Conservation (phyloP, 176 grass and related monocot species). For the Areca catechu region DNA sequence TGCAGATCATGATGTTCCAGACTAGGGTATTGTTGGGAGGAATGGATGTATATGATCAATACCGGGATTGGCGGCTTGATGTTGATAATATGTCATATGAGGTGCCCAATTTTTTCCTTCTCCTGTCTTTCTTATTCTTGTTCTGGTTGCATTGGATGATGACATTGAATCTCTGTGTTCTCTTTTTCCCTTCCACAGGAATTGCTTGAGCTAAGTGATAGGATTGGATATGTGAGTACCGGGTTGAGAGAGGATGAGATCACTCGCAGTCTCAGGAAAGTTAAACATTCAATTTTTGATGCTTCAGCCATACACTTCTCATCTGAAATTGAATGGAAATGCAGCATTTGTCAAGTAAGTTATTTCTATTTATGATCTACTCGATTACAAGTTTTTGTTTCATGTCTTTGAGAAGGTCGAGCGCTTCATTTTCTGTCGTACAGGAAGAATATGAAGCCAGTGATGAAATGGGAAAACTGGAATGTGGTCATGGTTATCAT, state of each 20-base stretch:
- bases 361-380: background rate
- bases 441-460: conserved; percentile 77
- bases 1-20: conserved; percentile 87
- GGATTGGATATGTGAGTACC: conserved; percentile 86
- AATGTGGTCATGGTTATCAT: conserved; percentile 74
- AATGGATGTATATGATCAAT: conserved; percentile 59
- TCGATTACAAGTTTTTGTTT: background rate
- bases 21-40: conserved; percentile 61
- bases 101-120: conserved; percentile 16
- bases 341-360: conserved; percentile 79
- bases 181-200: conserved; percentile 35
- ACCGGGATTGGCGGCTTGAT: conserved; percentile 79
- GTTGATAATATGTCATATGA: conserved; percentile 96
- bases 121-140: background rate
- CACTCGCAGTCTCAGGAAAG: conserved; percentile 32
- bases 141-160: no score
- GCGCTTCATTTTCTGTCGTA: background rate
- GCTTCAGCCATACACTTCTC: conserved; percentile 33
- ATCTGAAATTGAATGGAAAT: conserved; percentile 45
- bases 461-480: conserved; percentile 62
- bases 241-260: conserved; percentile 75
- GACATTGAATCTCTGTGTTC: background rate
- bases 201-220: conserved; percentile 65
- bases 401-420: background rate
- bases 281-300: conserved; percentile 39